Percentiles rank a stretch among this genome's conserved stretches.
phyloP scores from a whole-genome alignment of 345 rosid species.

The Euphorbia pulcherrima region DNA sequence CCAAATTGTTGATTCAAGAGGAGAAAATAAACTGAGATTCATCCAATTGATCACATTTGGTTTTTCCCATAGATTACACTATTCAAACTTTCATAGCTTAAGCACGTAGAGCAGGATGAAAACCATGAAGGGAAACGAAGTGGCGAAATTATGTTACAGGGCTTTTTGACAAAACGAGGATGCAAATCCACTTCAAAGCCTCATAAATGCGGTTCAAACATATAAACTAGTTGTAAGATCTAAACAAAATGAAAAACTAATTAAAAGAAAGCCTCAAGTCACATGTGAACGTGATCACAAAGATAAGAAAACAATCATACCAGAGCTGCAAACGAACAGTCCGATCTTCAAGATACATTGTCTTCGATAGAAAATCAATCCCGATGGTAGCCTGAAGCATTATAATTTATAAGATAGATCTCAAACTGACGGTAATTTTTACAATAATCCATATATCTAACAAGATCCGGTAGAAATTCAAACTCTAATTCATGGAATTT shows the following conservation, averaged over 20 bases:
- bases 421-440: not conserved
- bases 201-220: not conserved
- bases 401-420: not conserved
- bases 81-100: not conserved
- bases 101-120: not conserved
- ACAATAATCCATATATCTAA: not conserved
- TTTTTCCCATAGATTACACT: not conserved
- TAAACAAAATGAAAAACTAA: not conserved
- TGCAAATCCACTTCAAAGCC: not conserved
- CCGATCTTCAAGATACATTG: conserved; percentile 92
- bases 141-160: not conserved
- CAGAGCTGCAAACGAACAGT: conserved; percentile 94
- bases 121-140: not conserved
- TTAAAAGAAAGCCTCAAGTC: not conserved
- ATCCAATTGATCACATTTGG: not conserved
- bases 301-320: conserved; percentile 28
- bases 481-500: not conserved
- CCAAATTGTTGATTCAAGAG: not conserved
- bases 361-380: conserved; percentile 85
- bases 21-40: not conserved
- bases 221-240: not conserved
- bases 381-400: conserved; percentile 75
- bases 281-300: not conserved
- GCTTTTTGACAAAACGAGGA: not conserved
- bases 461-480: not conserved